Base-by-base conservation (phyloP, 331 rosid species). In the Rhamnella rubrinervis region DNA sequence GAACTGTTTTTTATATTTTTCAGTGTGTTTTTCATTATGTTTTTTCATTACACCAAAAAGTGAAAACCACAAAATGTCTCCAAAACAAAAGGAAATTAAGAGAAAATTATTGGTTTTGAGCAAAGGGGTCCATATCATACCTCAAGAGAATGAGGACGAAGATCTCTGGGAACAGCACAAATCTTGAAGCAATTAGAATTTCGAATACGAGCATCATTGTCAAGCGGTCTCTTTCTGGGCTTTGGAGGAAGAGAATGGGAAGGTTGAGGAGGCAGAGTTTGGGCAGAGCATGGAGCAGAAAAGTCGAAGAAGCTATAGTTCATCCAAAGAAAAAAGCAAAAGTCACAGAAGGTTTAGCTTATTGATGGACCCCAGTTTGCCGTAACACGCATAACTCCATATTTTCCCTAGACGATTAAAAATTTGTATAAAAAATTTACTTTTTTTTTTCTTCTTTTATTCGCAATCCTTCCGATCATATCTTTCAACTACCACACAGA, bases 111-210 rank as follows among this genome's bases (percentile, higher is more conserved):
- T 6, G 53, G 16, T 28, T 75, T 62, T 60, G 55, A 13, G 62
- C 11, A 59, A 61, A 21, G 68, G 68, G 6, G 51, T 12, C 5
- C 14, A 35, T 55, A 14, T 2, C 2, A 4, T 71, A 91, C 97
- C 96, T 90, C 75, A 47, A 90, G 44, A 40, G 88, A 84, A 69
- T 72, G 85, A 65, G 97, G 96, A 28, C 98, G 97, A 68, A 93
- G 85, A 68, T 88, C 96, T 47, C 71, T 85, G 76, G 86, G 62
- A 55, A 90, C 35, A 4, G 86, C 80, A 8, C 96, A 96, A 59
- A 93, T 62, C 82, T 90, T 93, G 76, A 75, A 71, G 78, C 51
- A 71, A 57, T 59, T 77, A 69, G 89, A 78, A 59, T 77, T 70
- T 41, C 41, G 78, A 63, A 56, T 5, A 62, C 49, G 71, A 61